phyloP scores from a whole-genome alignment of 2,329 filamentous ascomycete genomes.

The Aspergillus brunneoviolaceus region DNA sequence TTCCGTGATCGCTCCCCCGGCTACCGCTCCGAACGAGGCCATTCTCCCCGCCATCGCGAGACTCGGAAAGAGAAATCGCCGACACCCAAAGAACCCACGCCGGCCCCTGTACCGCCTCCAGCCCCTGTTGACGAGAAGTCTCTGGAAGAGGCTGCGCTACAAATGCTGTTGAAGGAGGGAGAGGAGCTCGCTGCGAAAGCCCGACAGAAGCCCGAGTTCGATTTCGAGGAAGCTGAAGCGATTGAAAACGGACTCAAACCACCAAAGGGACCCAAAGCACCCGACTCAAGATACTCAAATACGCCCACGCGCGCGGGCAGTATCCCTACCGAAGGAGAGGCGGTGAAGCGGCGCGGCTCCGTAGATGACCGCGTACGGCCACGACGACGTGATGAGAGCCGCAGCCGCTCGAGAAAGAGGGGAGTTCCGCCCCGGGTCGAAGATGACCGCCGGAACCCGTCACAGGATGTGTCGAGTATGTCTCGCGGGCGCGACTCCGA shows the following conservation, averaged over 20 bases:
- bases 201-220: conserved; percentile 51
- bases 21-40: conserved; percentile 34
- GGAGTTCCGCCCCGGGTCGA: conserved; percentile 29
- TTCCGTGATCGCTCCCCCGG: conserved; percentile 33
- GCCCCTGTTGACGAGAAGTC: conserved; percentile 52
- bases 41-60: conserved; percentile 32
- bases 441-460: conserved; percentile 30
- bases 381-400: conserved; percentile 25
- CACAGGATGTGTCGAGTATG: conserved; percentile 29
- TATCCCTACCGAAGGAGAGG: conserved; percentile 28
- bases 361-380: conserved; percentile 28
- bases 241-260: conserved; percentile 41
- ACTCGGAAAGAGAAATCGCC: conserved; percentile 32
- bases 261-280: conserved; percentile 28
- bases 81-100: conserved; percentile 35
- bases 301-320: conserved; percentile 30
- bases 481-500: conserved; percentile 35
- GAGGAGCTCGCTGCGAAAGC: conserved; percentile 55
- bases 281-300: conserved; percentile 29
- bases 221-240: conserved; percentile 49
- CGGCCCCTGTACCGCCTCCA: conserved; percentile 25
- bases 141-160: conserved; percentile 56
- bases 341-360: conserved; percentile 27
- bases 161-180: conserved; percentile 55
- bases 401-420: conserved; percentile 32